phyloP scores from a whole-genome alignment of 2,329 filamentous ascomycete species.

The Fusarium bulbicola region DNA sequence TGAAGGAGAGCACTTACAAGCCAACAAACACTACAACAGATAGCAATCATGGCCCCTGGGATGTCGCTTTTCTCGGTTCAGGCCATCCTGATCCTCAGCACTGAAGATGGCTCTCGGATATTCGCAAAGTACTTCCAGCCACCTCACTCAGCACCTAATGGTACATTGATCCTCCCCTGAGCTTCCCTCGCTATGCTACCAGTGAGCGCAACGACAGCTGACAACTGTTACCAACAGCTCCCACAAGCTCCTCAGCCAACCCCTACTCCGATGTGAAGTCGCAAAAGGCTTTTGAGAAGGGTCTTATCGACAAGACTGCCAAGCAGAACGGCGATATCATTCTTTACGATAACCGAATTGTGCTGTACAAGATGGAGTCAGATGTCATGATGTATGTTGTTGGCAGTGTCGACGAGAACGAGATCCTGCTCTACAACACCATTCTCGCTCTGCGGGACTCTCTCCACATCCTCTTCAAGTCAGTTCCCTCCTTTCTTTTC shows the following conservation, averaged over 20 bases:
- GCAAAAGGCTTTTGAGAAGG: constrained; percentile 97
- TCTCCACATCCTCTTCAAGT: constrained; percentile 93
- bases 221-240: constrained; percentile 40
- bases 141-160: constrained; percentile 61
- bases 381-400: constrained; percentile 98
- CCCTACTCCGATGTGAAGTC: constrained; percentile 91
- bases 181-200: constrained; percentile 24
- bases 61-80: constrained; percentile 81
- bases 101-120: constrained; percentile 89
- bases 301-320: constrained; percentile 91
- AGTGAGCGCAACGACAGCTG: constrained; percentile 41
- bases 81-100: constrained; percentile 80
- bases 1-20: constrained; percentile 31
- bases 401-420: constrained; percentile 91
- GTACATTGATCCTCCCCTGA: constrained; percentile 41
- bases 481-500: constrained; percentile 43
- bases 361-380: constrained; percentile 97
- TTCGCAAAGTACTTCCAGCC: constrained; percentile 90
- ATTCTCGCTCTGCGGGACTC: constrained; percentile 90
- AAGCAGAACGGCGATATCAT: constrained; percentile 97
- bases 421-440: constrained; percentile 95
- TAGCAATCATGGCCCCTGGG: constrained; percentile 71
- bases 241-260: constrained; percentile 66
- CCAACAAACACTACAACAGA: constrained; percentile 28
- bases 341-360: constrained; percentile 94